Evolutionary conservation across 495 filamentous ascomycete species (phyloP).

Genomic region (Sordaria brevicollis): DNA sequence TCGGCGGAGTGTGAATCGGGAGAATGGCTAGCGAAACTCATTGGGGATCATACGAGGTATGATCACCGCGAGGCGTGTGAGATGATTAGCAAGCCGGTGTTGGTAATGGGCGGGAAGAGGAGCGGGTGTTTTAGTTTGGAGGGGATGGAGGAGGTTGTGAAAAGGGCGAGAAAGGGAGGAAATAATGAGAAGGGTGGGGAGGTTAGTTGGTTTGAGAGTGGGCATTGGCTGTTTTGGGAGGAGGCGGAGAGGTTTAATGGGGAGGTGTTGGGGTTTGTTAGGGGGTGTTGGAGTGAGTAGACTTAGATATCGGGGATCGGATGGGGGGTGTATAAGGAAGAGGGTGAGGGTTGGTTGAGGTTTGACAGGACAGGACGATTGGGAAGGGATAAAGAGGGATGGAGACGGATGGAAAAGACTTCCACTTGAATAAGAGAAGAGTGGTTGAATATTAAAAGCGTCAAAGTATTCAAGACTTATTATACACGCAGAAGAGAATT

Average conservation of each 20-base stretch:
- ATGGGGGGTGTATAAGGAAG: no score
- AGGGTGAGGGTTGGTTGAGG: not conserved
- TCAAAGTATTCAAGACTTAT: no score
- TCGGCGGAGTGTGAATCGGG: constrained; percentile 23
- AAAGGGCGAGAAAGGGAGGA: constrained; percentile 11
- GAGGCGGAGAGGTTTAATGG: constrained; percentile 30
- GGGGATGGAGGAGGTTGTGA: constrained; percentile 30
- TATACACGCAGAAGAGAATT: no score
- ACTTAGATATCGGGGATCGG: no score
- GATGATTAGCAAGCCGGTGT: constrained; percentile 14
- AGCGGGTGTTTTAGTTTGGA: constrained; percentile 36
- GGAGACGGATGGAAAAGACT: not conserved
- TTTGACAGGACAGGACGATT: not conserved
- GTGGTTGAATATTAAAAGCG: not conserved
- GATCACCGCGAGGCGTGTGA: constrained; percentile 37
- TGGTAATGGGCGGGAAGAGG: constrained; percentile 30
- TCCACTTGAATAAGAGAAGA: not conserved
- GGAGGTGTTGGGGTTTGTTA: constrained; percentile 25
- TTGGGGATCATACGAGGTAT: constrained; percentile 37
- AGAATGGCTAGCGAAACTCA: constrained; percentile 30
- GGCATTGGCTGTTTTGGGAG: constrained; percentile 41
- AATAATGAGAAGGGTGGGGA: constrained; percentile 12
- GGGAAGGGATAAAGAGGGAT: not conserved
- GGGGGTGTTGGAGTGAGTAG: not conserved
- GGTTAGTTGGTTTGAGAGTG: constrained; percentile 25